phyloP scores from a whole-genome alignment of 768 basidiomycete genomes.

The Sporobolomyces pararoseus region DNA sequence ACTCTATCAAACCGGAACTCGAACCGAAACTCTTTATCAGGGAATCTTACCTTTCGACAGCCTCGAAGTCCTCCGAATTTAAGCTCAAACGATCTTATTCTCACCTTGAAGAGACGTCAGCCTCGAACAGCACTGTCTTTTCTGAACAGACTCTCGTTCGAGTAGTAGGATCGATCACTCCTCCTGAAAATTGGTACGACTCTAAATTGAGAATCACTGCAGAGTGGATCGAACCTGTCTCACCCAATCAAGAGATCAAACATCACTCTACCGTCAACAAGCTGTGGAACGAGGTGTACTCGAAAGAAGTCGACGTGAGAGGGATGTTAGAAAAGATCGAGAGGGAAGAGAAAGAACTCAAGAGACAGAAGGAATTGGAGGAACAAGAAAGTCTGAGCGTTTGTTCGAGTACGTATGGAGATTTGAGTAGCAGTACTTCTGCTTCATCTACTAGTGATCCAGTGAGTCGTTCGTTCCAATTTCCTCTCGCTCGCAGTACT shows the following conservation, averaged over 20 bases:
- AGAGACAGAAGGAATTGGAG: too few relatives aligned
- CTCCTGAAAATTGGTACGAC: neutral
- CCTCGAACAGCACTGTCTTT: neutral
- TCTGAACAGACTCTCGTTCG: neutral
- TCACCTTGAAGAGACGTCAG: neutral
- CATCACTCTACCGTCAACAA: neutral
- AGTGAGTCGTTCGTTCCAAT: neutral
- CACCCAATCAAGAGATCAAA: neutral
- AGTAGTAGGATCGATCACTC: constrained; percentile 22
- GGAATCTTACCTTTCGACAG: too few relatives aligned
- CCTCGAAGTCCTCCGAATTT: too few relatives aligned
- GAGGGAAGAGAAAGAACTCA: neutral
- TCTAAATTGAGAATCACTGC: constrained; percentile 9
- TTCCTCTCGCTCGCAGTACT: neutral
- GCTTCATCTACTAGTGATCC: too few relatives aligned
- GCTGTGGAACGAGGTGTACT: constrained; percentile 7
- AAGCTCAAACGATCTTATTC: neutral
- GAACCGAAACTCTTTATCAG: too few relatives aligned
- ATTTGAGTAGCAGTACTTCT: neutral
- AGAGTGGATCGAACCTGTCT: constrained; percentile 5
- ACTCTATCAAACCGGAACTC: neutral
- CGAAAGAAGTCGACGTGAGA: constrained; percentile 3
- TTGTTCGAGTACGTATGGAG: neutral
- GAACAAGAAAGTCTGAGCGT: neutral
- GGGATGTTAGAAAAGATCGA: constrained; percentile 7